Evolutionary conservation across 2,329 filamentous ascomycete genomes (phyloP), one percentile per base, ranked within the genome.

Genomic region (Penicillium sp.): DNA sequence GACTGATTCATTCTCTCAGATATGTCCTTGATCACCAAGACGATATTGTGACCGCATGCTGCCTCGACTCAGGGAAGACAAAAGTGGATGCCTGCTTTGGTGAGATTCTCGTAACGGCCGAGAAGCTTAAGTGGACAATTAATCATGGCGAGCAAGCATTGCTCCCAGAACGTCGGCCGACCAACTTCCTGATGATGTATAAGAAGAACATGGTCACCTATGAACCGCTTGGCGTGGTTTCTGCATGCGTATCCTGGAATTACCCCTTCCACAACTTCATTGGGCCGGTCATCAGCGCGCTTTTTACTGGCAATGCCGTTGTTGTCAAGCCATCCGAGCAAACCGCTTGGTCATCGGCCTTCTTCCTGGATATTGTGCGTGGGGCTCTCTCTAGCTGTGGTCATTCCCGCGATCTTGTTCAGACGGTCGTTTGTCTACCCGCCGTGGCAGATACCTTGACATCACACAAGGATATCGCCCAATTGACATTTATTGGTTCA

Each of bases 401-500:
- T 1, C 83, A 95, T 62, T 83, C 87, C 48, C 80, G 86, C 0
- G 76, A 87, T 37, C 77, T 98, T 4, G 79, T 97, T 23, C 90
- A 97, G 69, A 83, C 81, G 21, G 75, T 96, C 32, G 81, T 86
- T 16, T 96, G 91, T 75, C 94, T 93, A 81, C 91, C 93, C 3
- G 74, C 86, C 46, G 83, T 84, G 2, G 93, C 93, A 1, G 77
- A 80, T 33, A 78, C 89, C 59, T 73, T 98, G 35, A 95, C 90
- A 2, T 87, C 86, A 7, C 93, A 97, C 64, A 83, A 85, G 0
- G 80, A 76, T 18, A 86, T 98, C 58, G 78, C 82, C 29, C 93
- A 98, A 65, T 76, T 98, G 50, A 97, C 93, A 13, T 98, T 98
- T 69, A 97, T 98, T 63, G 93, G 93, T 50, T 95, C 88, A 34